A percentile compares a stretch with the other conserved stretches of the same genome.
These are phyloP conservation scores for Prosopis cineraria DNA, from an alignment of 306 rosid genomes.

Conservation along the genomic window DNA sequence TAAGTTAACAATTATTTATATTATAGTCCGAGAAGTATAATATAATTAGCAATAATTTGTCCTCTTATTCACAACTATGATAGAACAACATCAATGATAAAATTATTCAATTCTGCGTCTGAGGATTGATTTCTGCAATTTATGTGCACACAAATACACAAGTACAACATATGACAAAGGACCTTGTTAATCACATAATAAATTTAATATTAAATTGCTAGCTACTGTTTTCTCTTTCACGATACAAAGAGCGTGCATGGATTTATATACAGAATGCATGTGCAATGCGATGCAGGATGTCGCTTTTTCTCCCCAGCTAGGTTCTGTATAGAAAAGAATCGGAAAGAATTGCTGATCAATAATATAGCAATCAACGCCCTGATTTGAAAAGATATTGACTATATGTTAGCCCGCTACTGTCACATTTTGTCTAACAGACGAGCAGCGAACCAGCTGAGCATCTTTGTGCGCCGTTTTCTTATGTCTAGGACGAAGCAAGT, in stretches of 20 bases:
- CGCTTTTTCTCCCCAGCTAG: neutral
- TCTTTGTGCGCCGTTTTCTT: constrained; percentile 37
- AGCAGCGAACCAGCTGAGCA: constrained; percentile 34
- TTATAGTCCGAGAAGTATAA: no score
- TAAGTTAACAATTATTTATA: no score
- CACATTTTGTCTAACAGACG: constrained; percentile 38
- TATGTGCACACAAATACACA: no score
- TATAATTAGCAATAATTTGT: neutral
- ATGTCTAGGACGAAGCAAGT: constrained; percentile 46
- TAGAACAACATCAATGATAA: neutral
- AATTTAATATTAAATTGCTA: neutral
- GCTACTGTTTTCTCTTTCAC: neutral
- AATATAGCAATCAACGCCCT: neutral
- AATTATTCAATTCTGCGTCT: constrained; percentile 16
- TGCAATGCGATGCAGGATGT: neutral
- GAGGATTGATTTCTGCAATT: neutral
- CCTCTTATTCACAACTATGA: neutral
- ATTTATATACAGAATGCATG: constrained; percentile 25
- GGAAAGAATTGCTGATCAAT: constrained; percentile 1
- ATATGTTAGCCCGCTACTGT: neutral
- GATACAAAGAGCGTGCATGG: constrained; percentile 1
- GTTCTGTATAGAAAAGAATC: neutral
- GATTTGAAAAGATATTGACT: neutral
- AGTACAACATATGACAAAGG: neutral
- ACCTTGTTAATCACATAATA: neutral